Conservation (phyloP, 805 yeast species). For the Teunomyces funiuensis region DNA sequence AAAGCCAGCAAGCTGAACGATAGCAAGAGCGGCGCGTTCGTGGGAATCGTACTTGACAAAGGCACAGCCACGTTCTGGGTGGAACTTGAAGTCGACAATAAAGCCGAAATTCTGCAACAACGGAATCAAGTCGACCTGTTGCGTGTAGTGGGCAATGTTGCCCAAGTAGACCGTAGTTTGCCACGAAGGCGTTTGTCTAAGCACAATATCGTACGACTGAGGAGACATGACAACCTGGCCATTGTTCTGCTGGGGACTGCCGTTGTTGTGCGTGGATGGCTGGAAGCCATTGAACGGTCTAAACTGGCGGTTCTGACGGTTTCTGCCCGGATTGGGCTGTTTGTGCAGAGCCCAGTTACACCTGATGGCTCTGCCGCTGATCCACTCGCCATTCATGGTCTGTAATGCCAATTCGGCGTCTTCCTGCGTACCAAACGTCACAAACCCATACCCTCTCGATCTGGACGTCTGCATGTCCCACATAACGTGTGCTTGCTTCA, state of each 20-base stretch:
- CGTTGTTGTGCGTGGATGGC: background rate
- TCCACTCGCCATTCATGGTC: conserved; percentile 69
- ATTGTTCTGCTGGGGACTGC: background rate
- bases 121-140: conserved; percentile 71
- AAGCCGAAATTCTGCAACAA: conserved; percentile 77
- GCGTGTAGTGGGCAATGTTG: conserved; percentile 74
- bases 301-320: conserved; percentile 9
- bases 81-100: conserved; percentile 76
- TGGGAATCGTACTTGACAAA: conserved; percentile 85
- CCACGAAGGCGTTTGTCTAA: conserved; percentile 80
- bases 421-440: conserved; percentile 61
- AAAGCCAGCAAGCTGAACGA: conserved; percentile 72
- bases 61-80: conserved; percentile 83
- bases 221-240: conserved; percentile 38
- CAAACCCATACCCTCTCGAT: conserved; percentile 90
- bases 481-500: conserved; percentile 88
- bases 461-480: conserved; percentile 96
- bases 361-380: conserved; percentile 76
- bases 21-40: conserved; percentile 86
- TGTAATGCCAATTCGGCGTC: conserved; percentile 77
- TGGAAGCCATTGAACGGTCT: conserved; percentile 15
- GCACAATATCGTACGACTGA: conserved; percentile 65
- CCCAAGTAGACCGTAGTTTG: conserved; percentile 86
- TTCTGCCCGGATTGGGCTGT: conserved; percentile 26
- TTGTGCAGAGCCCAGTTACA: conserved; percentile 88